Conservation (phyloP, 1,139 yeast species). For the Pichia sp. region DNA sequence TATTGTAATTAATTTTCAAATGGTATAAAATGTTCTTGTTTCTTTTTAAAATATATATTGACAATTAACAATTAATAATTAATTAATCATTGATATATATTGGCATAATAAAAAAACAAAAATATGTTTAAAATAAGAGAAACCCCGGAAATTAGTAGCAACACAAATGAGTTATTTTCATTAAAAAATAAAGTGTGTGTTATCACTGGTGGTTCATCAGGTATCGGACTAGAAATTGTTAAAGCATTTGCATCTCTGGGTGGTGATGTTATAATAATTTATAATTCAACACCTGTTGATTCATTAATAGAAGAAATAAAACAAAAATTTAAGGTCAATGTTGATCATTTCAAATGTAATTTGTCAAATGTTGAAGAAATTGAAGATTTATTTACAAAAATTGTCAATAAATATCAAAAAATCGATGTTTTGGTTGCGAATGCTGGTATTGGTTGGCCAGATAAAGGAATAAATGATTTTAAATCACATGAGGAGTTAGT, state of each 20-base stretch:
- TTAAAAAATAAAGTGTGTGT: conserved; percentile 82
- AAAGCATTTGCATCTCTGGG: conserved; percentile 89
- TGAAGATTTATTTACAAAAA: conserved; percentile 35
- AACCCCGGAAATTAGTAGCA: conserved; percentile 1
- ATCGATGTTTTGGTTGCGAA: conserved; percentile 62
- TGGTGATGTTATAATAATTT: conserved; percentile 85
- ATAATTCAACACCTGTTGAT: conserved; percentile 58
- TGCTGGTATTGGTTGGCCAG: conserved; percentile 58
- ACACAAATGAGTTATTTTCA: conserved; percentile 43
- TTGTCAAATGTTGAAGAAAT: conserved; percentile 41
- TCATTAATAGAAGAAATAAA: conserved; percentile 40
- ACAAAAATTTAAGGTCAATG: conserved; percentile 40
- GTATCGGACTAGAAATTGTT: conserved; percentile 84
- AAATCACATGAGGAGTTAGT: conserved; percentile 39
- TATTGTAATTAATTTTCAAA: too few relatives aligned
- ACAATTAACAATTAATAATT: too few relatives aligned
- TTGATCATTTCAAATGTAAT: conserved; percentile 47
- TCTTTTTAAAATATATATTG: too few relatives aligned
- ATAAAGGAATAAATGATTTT: conserved; percentile 40
- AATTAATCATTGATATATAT: too few relatives aligned
- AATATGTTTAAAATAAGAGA: conserved; percentile 10
- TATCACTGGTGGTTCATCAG: conserved; percentile 82
- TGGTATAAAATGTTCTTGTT: too few relatives aligned
- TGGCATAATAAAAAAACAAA: not conserved
- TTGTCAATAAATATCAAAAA: conserved; percentile 48